These are phyloP conservation scores for Gloeostereum incarnatum DNA, from an alignment of 768 basidiomycete genomes.

Conservation along the genomic window DNA sequence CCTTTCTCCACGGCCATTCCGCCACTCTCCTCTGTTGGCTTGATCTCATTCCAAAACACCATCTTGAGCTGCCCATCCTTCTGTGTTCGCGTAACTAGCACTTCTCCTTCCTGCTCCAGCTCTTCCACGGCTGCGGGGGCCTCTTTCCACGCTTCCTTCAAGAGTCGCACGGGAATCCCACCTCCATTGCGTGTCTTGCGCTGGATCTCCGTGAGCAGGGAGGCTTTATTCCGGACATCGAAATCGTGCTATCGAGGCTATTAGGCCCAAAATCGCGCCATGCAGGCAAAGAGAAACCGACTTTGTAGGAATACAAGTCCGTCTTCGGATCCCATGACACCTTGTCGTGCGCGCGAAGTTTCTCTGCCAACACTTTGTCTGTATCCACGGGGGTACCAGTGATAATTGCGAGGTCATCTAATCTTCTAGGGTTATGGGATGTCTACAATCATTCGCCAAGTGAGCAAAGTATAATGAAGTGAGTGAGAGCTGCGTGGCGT, in stretches of 20 bases:
- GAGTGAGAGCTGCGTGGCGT: conserved; percentile 9
- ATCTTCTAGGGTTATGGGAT: conserved; percentile 71
- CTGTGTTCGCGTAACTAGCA: conserved; percentile 75
- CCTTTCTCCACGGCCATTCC: conserved; percentile 77
- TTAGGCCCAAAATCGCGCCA: conserved; percentile 1
- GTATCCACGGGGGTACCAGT: conserved; percentile 72
- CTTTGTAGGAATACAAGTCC: conserved; percentile 81
- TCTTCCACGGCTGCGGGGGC: conserved; percentile 79
- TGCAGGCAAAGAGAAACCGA: conserved; percentile 20
- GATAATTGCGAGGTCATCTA: conserved; percentile 81
- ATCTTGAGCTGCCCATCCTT: conserved; percentile 79
- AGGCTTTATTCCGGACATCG: conserved; percentile 76
- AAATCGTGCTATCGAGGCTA: conserved; percentile 62
- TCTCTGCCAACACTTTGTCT: conserved; percentile 63
- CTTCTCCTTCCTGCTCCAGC: conserved; percentile 83
- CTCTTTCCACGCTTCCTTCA: conserved; percentile 91
- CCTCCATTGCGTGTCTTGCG: conserved; percentile 77
- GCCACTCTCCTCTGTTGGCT: conserved; percentile 63
- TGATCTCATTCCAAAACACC: conserved; percentile 90
- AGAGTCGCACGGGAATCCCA: conserved; percentile 71
- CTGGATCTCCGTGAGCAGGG: conserved; percentile 79
- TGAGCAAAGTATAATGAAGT: conserved; percentile 3
- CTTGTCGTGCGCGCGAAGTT: conserved; percentile 75
- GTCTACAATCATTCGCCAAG: conserved; percentile 25
- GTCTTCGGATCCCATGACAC: conserved; percentile 78